phyloP scores from a whole-genome alignment of 2,329 filamentous ascomycete genomes.

The Xylariaceae sp. region DNA sequence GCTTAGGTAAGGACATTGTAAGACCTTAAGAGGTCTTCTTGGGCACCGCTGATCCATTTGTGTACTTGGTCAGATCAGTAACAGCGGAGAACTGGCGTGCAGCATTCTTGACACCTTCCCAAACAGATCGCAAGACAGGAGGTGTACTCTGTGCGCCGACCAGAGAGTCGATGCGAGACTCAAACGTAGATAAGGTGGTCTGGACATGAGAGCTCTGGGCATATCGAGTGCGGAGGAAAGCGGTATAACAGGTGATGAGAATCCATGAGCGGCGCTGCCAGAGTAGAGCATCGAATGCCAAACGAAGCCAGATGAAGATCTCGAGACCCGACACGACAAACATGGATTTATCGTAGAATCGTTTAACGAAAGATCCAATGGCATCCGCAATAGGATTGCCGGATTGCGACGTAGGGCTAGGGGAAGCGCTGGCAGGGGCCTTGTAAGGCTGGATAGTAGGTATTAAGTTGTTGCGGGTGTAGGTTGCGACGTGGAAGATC shows the following conservation, averaged over 20 bases:
- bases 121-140: constrained; percentile 75
- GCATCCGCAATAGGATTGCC: constrained; percentile 71
- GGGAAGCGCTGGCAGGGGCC: constrained; percentile 57
- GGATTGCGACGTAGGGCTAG: constrained; percentile 55
- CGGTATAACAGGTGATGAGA: constrained; percentile 80
- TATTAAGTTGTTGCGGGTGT: constrained; percentile 90
- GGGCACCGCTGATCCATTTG: constrained; percentile 58
- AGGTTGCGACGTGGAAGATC: constrained; percentile 96
- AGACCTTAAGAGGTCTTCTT: constrained; percentile 66
- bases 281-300: constrained; percentile 77
- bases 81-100: constrained; percentile 75
- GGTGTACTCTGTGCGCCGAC: constrained; percentile 86
- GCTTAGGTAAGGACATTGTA: constrained; percentile 5
- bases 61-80: constrained; percentile 78
- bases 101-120: constrained; percentile 76
- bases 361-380: constrained; percentile 93
- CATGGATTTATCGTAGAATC: constrained; percentile 98
- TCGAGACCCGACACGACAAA: constrained; percentile 87
- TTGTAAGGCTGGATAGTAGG: constrained; percentile 77
- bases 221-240: constrained; percentile 89
- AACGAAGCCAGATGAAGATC: constrained; percentile 82
- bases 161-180: constrained; percentile 76
- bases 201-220: constrained; percentile 93
- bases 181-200: constrained; percentile 72
- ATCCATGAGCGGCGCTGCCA: constrained; percentile 94